Evolutionary conservation across 2,329 filamentous ascomycete species (phyloP).

Genomic region (Aspergillaceae sp.): DNA sequence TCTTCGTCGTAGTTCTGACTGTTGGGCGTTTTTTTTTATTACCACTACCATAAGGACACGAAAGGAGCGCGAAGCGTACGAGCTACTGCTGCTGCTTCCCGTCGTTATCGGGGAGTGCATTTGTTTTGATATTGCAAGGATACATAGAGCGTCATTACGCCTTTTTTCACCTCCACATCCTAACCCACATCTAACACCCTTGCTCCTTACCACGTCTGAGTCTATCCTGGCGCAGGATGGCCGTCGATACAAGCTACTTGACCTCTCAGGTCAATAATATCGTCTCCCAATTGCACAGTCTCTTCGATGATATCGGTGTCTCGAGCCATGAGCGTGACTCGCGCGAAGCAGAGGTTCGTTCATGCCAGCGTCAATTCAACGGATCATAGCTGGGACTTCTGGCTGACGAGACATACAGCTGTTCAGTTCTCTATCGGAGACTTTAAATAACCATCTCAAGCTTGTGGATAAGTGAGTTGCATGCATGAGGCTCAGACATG

Average conservation of each 20-base stretch:
- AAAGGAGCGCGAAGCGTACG: no score
- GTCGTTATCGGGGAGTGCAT: no score
- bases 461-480: conserved; percentile 58
- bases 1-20: neutral
- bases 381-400: no score
- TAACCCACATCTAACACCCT: neutral
- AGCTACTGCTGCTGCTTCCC: no score
- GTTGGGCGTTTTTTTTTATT: neutral
- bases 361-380: no score
- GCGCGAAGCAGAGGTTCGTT: conserved; percentile 74
- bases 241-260: conserved; percentile 85
- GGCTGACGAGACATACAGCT: conserved; percentile 50
- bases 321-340: conserved; percentile 82
- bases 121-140: neutral
- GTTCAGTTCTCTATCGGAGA: conserved; percentile 83
- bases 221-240: conserved; percentile 19
- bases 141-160: neutral
- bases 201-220: conserved; percentile 6
- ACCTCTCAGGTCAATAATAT: conserved; percentile 93
- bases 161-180: neutral
- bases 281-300: conserved; percentile 81
- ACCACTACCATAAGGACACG: neutral
- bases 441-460: conserved; percentile 80
- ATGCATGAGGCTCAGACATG: neutral
- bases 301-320: conserved; percentile 98